Evolutionary conservation across 805 yeast species (phyloP).

Genomic region (Priceomyces carsonii): DNA sequence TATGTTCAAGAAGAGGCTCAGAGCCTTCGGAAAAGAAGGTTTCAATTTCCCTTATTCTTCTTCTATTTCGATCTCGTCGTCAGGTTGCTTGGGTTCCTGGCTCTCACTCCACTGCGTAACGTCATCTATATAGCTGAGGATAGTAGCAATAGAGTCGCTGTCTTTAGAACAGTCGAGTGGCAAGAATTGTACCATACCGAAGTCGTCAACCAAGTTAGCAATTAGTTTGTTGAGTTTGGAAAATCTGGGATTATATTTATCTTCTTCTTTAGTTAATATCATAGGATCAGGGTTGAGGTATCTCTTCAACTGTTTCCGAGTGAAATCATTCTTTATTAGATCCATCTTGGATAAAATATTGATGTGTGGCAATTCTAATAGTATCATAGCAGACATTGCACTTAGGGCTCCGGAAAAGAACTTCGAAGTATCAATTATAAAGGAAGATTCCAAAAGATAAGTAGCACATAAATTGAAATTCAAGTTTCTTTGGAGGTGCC

Average conservation of each 20-base stretch:
- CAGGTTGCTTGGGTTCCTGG: conserved; percentile 96
- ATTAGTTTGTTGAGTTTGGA: conserved; percentile 74
- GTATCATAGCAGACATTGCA: conserved; percentile 98
- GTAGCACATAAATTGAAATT: conserved; percentile 92
- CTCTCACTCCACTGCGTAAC: conserved; percentile 96
- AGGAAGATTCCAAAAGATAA: conserved; percentile 90
- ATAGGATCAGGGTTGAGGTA: conserved; percentile 92
- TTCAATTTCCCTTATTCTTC: too few relatives aligned
- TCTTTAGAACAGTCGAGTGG: conserved; percentile 76
- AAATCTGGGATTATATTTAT: conserved; percentile 56
- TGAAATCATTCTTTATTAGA: conserved; percentile 75
- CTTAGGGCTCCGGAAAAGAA: conserved; percentile 93
- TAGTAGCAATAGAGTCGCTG: conserved; percentile 75
- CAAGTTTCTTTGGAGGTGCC: conserved; percentile 75
- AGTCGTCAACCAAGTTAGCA: conserved; percentile 91
- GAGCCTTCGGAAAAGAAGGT: too few relatives aligned
- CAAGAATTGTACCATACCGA: conserved; percentile 97
- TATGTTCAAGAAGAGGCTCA: too few relatives aligned
- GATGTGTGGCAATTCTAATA: conserved; percentile 92
- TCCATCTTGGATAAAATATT: conserved; percentile 88
- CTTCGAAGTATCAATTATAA: conserved; percentile 85
- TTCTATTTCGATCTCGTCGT: conserved; percentile 69
- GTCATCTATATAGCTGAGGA: conserved; percentile 90
- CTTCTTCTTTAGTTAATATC: conserved; percentile 55
- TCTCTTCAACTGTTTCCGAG: conserved; percentile 74